phyloP scores from a whole-genome alignment of 2,329 filamentous ascomycete species.

The Phyllachora maydis region DNA sequence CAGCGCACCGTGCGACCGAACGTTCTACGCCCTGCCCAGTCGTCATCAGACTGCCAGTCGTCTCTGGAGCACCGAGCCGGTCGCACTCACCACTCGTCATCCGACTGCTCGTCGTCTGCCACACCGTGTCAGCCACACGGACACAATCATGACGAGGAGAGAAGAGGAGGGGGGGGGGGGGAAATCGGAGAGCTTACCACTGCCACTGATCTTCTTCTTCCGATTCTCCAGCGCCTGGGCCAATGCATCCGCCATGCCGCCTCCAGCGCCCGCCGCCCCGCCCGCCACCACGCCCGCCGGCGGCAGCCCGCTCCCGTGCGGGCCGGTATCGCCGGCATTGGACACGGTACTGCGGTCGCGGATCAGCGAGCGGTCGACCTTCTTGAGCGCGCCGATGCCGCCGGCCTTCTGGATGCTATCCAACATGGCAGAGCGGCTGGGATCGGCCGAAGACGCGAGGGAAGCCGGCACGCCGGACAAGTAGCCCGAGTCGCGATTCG shows the following conservation, averaged over 20 bases:
- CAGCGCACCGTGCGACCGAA: no score
- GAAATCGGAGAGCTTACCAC: slow-evolving; percentile 45
- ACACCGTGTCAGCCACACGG: slow-evolving; percentile 7
- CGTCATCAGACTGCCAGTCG: no score
- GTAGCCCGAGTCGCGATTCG: slow-evolving; percentile 37
- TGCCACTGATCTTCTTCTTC: slow-evolving; percentile 86
- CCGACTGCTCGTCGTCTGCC: slow-evolving; percentile 55
- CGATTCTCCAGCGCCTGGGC: slow-evolving; percentile 60
- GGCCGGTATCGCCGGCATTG: slow-evolving; percentile 20
- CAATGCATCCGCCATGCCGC: slow-evolving; percentile 64
- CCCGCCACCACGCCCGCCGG: slow-evolving; percentile 29
- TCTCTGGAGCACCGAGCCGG: no score
- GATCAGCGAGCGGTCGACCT: slow-evolving; percentile 51
- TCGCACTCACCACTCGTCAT: slow-evolving; percentile 35
- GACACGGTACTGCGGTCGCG: slow-evolving; percentile 46
- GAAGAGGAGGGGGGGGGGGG: slow-evolving; percentile 1
- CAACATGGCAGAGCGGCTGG: slow-evolving; percentile 37
- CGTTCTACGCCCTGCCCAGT: no score
- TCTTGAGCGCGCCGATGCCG: slow-evolving; percentile 48
- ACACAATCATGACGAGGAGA: slow-evolving; percentile 3
- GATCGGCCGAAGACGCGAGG: slow-evolving; percentile 20
- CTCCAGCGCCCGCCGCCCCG: slow-evolving; percentile 35
- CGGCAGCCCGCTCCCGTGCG: slow-evolving; percentile 27
- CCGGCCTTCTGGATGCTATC: slow-evolving; percentile 54
- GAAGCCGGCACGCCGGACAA: slow-evolving; percentile 27